Evolutionary conservation across 805 yeast species (phyloP), one percentile per base, ranked within the genome.

Genomic region (Cyberlindnera meyerae): DNA sequence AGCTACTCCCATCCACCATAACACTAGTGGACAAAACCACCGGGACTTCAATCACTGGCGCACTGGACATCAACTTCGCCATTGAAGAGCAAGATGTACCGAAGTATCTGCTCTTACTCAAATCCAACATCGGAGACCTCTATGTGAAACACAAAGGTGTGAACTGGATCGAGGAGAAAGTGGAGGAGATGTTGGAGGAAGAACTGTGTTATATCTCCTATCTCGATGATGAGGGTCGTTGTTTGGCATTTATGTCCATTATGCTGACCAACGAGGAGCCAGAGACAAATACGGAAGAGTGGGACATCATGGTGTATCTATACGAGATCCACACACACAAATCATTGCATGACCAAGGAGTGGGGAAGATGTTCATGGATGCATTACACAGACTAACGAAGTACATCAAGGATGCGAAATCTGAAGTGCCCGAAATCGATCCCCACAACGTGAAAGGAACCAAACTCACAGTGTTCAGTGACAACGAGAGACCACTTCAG

Each of bases 291-390:
- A 24, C 43, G 8, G 76, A 73, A 33, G 58, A 60, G 20, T 66
- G 54, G 8, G 42, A 49, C 7, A 53, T 61, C 33, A 69, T 68
- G 12, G 38, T 77, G 8, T 78, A 77, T 45, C 57, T 78, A 8
- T 78, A 74, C 45, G 84, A 78, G 49, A 70, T 78, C 25, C 84
- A 78, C 37, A 54, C 77, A 0, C 21, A 39, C 2, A 60, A 62
- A 2, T 12, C 32, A 9, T 61, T 43, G 38, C 72, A 74, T 32
- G 56, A 58, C 1, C 25, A 31, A 3, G 47, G 55, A 8, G 18
- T 68, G 1, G 84, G 83, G 0, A 31, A 64, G 0, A 13, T 13
- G 9, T 43, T 76, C n/a, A 55, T 77, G 39, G 18, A 26, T 0
- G 13, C 39, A 0, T 59, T 75, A 24, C 73, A 71, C 33, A 11